Evolutionary conservation across 331 rosid genomes (phyloP), one percentile per base, ranked within the genome.

Genomic region (Erythrophleum ivorense): DNA sequence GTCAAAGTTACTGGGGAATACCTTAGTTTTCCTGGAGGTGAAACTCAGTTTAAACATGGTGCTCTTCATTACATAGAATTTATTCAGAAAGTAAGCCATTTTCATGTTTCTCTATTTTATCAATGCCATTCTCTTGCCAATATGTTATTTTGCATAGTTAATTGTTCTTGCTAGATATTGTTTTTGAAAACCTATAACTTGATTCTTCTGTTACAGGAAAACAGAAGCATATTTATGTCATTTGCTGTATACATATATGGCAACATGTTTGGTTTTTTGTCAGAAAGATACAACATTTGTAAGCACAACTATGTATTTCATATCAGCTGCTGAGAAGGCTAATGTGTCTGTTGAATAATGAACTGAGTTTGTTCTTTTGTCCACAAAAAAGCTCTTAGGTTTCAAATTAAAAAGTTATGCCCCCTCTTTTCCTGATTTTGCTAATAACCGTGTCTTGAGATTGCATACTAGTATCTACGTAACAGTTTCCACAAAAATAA

Each of bases 11-110:
- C 85, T 2, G 97, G 98, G 38, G 88, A 92, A 80, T 94, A 87
- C 80, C 94, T 94, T 72, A 85, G 85, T 67, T 94, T 94, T 84
- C 98, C 98, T 50, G 98, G 98, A 5, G 98, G 98, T 48, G 98
- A 97, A 82, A 94, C 97, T 59, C 97, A 94, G 83, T 94, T 94
- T 81, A 92, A 84, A 79, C 67, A 90, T 46, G 98, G 98, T 13
- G 98, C 97, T 78, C 95, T 90, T 76, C 91, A 87, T 84, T 94
- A 94, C 85, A 94, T 94, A 72, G 97, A 92, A 72, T 88, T 94
- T 82, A 86, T 94, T 74, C 90, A 92, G 84, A 88, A 90, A 57
- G 98, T 94, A 82, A 88, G 92, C 75, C 77, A 57, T 76, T 73
- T 11, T 83, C 41, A 21, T 45, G 1, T 71, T 55, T 72, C 49